Percentiles rank a stretch among this genome's conserved stretches.
These are phyloP conservation scores for Barnettozyma sucrosica DNA, from an alignment of 805 yeast genomes.

Conservation along the genomic window DNA sequence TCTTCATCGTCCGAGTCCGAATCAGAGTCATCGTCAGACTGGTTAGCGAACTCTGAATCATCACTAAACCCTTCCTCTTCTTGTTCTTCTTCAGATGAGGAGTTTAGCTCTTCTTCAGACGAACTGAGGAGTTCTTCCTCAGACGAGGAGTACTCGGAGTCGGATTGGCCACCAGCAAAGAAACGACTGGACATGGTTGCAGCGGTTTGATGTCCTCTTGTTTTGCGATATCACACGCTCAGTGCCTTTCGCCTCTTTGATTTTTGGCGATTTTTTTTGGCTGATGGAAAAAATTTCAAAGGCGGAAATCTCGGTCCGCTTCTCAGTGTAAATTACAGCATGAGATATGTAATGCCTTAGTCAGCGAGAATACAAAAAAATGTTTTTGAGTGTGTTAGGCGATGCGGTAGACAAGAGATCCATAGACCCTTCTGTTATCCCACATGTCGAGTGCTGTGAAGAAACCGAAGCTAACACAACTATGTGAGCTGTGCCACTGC, in stretches of 20 bases:
- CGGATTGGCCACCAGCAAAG: constrained; percentile 53
- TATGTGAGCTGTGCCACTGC: constrained; percentile 80
- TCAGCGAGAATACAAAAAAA: background rate
- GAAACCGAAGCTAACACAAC: constrained; percentile 32
- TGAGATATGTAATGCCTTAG: background rate
- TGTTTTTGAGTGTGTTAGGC: background rate
- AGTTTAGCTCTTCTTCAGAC: constrained; percentile 31
- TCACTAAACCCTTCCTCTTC: constrained; percentile 26
- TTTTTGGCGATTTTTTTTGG: constrained; percentile 20
- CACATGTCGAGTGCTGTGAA: constrained; percentile 2
- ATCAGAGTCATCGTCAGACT: constrained; percentile 25
- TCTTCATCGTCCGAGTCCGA: constrained; percentile 40
- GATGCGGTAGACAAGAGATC: background rate
- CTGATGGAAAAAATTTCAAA: constrained; percentile 5
- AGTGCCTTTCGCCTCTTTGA: constrained; percentile 1
- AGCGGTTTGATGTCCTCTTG: background rate
- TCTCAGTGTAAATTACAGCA: constrained; percentile 15
- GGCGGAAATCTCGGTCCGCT: constrained; percentile 8
- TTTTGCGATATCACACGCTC: background rate
- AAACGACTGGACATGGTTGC: constrained; percentile 74
- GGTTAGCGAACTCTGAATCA: constrained; percentile 33
- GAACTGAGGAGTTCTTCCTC: constrained; percentile 41
- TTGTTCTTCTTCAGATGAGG: constrained; percentile 27
- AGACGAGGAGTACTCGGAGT: constrained; percentile 37
- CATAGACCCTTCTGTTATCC: background rate